Conservation (phyloP, 164 flowering plant genomes). For the Brasenia schreberi region DNA sequence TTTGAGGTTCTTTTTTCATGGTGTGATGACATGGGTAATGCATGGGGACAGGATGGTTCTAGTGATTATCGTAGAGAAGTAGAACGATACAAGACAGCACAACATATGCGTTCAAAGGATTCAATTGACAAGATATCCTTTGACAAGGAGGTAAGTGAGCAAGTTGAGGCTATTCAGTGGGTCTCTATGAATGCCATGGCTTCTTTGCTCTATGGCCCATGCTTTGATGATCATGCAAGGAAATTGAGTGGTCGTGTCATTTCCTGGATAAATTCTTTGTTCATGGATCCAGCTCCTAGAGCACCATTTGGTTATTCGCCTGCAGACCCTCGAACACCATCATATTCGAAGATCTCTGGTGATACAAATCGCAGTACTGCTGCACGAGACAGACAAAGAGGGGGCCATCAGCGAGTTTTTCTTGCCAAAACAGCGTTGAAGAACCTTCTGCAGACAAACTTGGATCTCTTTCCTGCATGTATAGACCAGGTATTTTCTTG, state of each 20-base stretch:
- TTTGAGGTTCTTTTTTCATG: conserved; percentile 93
- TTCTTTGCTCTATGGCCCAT: conserved; percentile 87
- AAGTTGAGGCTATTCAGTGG: conserved; percentile 96
- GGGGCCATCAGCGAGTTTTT: conserved; percentile 72
- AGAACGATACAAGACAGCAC: conserved; percentile 82
- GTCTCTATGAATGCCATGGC: conserved; percentile 98
- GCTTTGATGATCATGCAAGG: conserved; percentile 98
- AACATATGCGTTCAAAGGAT: conserved; percentile 85
- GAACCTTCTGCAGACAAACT: conserved; percentile 88
- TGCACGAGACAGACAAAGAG: conserved; percentile 76
- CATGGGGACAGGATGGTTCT: conserved; percentile 79
- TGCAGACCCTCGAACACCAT: conserved; percentile 97
- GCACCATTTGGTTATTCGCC: conserved; percentile 96
- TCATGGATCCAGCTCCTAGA: conserved; percentile 81
- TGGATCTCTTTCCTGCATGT: conserved; percentile 97
- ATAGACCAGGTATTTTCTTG: conserved; percentile 77
- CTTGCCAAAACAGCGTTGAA: conserved; percentile 87
- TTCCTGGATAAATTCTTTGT: conserved; percentile 87
- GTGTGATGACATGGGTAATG: conserved; percentile 75
- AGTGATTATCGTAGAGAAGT: conserved; percentile 91
- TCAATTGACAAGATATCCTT: conserved; percentile 85
- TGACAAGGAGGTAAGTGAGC: conserved; percentile 89
- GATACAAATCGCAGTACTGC: conserved; percentile 64
- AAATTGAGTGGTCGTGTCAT: conserved; percentile 96
- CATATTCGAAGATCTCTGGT: conserved; percentile 65